Evolutionary conservation across 1,284 basidiomycete genomes (phyloP), one percentile per base, ranked within the genome.

Genomic region (Pseudozyma thailandica): DNA sequence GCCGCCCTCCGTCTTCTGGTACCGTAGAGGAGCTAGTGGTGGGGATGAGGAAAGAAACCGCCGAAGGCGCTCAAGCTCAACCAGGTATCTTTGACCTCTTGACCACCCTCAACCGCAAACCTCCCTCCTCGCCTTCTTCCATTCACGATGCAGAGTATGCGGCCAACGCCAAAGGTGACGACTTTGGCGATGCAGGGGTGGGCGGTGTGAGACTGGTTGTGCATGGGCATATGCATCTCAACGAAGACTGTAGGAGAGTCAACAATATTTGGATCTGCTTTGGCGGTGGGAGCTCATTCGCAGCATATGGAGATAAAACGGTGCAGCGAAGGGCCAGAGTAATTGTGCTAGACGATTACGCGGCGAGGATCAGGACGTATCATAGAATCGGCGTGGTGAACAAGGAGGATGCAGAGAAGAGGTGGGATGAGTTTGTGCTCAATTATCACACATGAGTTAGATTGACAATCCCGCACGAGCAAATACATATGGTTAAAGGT

Each of bases 231-330:
- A 72, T 62, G 69, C 62, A 79, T 53, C 57, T 79, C 50, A 80
- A 79, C 10, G 92, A 94, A 78, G 91, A 93, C 76, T 98, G 94
- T 78, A 86, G 89, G 70, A 88, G 94, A 8, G 87, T 93, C 6
- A 86, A 89, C 45, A 91, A 91, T 7, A 86, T 95, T 3, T 98
- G 95, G 94, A 86, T 91, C 74, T 98, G 94, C 84, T 98, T 98
- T 81, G 92, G 92, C 21, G 94, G 94, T 26, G 94, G 94, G 75
- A 90, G 61, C 0, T 74, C 70, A 15, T 57, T 70, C 15, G 72
- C 75, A 0, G 74, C 43, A 8, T 79, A 79, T 16, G 77, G 77
- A 1, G 49, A 46, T 13, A 12, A 43, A 57, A 50, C 52, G 16
- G 37, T 77, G 3, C 37, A 62, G 18, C 28, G 78, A 7, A 50